A percentile compares a stretch with the other conserved stretches of the same genome.
Evolutionary conservation across 192 early-diverging fungal species (phyloP).

Genomic region (Lobosporangium transversale): DNA sequence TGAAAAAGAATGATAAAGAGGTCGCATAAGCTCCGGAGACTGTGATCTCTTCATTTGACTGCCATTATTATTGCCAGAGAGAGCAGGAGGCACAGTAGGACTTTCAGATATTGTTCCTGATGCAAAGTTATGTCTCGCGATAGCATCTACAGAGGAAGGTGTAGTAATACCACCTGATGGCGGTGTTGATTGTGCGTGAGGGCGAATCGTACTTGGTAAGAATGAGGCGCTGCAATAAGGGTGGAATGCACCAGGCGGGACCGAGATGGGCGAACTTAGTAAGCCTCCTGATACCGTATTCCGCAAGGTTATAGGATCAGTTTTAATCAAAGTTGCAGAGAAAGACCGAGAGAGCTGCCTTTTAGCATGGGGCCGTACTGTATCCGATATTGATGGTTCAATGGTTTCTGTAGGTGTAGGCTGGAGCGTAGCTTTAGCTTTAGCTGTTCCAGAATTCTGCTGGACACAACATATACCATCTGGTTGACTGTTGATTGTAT

Average conservation of each 20-base stretch:
- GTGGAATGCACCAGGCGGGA: neutral
- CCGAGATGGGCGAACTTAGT: neutral
- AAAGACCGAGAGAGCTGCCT: neutral
- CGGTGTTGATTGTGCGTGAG: too few relatives aligned
- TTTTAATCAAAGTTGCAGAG: neutral
- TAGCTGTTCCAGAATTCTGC: too few relatives aligned
- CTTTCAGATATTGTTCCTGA: too few relatives aligned
- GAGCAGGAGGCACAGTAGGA: too few relatives aligned
- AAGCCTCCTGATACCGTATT: neutral
- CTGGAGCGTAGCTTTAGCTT: too few relatives aligned
- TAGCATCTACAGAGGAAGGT: too few relatives aligned
- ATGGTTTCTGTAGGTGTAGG: neutral
- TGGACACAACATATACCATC: too few relatives aligned
- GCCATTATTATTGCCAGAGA: conserved; percentile 6
- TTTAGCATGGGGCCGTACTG: neutral
- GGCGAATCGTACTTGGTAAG: too few relatives aligned
- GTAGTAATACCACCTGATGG: too few relatives aligned
- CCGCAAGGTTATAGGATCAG: neutral
- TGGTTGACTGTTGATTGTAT: too few relatives aligned
- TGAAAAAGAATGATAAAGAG: conserved; percentile 7
- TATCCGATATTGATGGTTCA: neutral
- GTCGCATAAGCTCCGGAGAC: neutral
- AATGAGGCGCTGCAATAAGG: neutral
- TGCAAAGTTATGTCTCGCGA: too few relatives aligned
- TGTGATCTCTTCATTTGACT: neutral